phyloP scores from a whole-genome alignment of 176 grass and related monocot species.

The Aegilops speltoides region DNA sequence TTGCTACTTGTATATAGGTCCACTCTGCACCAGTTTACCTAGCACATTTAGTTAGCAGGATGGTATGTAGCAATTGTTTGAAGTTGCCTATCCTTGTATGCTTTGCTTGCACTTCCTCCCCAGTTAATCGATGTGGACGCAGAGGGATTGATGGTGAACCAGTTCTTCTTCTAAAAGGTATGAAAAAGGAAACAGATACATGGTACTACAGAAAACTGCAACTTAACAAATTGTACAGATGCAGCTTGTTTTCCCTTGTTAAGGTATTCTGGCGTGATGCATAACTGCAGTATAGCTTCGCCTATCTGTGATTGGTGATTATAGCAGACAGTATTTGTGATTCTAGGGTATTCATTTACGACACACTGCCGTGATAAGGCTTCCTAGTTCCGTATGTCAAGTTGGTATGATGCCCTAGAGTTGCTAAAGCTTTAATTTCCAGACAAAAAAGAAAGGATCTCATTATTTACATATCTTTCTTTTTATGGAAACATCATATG shows the following conservation, averaged over 20 bases:
- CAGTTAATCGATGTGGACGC: neutral
- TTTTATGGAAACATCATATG: slow-evolving; percentile 11
- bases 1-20: neutral
- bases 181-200: neutral
- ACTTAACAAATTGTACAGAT: neutral
- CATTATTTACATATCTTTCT: neutral
- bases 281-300: neutral
- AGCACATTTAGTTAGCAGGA: neutral
- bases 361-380: neutral
- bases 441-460: neutral
- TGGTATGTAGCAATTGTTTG: neutral
- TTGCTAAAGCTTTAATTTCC: neutral
- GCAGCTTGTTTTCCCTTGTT: neutral
- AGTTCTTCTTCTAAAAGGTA: slow-evolving; percentile 1
- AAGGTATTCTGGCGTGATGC: neutral
- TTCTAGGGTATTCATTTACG: neutral
- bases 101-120: neutral
- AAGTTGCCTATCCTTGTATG: neutral
- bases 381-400: slow-evolving; percentile 7
- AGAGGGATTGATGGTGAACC: neutral
- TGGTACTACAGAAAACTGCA: neutral
- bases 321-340: neutral
- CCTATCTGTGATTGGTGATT: neutral
- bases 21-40: neutral
- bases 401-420: neutral